These are phyloP conservation scores for Penicillium canescens DNA, from an alignment of 495 filamentous ascomycete genomes.

Conservation along the genomic window DNA sequence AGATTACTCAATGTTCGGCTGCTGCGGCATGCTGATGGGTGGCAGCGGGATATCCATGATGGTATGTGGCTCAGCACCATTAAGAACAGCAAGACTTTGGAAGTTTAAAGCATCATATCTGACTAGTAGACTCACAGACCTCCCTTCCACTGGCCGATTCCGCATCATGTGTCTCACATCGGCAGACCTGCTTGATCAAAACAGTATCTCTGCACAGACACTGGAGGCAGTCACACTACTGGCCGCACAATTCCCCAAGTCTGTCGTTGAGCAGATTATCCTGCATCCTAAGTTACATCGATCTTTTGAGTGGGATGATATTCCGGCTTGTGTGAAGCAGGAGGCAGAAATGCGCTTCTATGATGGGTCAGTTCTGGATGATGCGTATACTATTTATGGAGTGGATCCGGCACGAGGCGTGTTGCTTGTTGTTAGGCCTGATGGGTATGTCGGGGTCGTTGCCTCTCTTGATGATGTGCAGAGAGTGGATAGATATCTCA, in stretches of 20 bases:
- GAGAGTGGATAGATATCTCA: too few species aligned
- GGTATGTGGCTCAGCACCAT: too few species aligned
- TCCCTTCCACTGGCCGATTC: slow-evolving; percentile 42
- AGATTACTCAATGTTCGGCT: slow-evolving; percentile 31
- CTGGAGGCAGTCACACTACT: slow-evolving; percentile 16
- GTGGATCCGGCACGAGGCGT: slow-evolving; percentile 59
- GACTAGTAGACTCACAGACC: too few species aligned
- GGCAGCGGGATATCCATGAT: slow-evolving; percentile 43
- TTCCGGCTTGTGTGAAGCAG: slow-evolving; percentile 56
- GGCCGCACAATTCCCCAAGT: slow-evolving; percentile 38
- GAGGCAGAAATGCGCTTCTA: slow-evolving; percentile 56
- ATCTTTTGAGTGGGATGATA: slow-evolving; percentile 53
- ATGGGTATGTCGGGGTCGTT: slow-evolving; percentile 70
- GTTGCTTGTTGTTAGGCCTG: slow-evolving; percentile 61
- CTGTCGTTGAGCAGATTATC: slow-evolving; percentile 59
- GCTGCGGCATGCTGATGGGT: slow-evolving; percentile 44
- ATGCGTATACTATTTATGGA: slow-evolving; percentile 63
- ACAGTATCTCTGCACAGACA: slow-evolving; percentile 22
- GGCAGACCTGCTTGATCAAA: slow-evolving; percentile 24
- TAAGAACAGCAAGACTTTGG: too few species aligned
- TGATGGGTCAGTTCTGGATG: slow-evolving; percentile 64
- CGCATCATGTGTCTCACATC: slow-evolving; percentile 42
- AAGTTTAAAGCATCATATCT: too few species aligned
- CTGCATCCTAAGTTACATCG: slow-evolving; percentile 54
- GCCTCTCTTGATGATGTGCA: too few species aligned